Evolutionary conservation across 805 yeast species (phyloP).

Genomic region (Cyberlindnera maritima): DNA sequence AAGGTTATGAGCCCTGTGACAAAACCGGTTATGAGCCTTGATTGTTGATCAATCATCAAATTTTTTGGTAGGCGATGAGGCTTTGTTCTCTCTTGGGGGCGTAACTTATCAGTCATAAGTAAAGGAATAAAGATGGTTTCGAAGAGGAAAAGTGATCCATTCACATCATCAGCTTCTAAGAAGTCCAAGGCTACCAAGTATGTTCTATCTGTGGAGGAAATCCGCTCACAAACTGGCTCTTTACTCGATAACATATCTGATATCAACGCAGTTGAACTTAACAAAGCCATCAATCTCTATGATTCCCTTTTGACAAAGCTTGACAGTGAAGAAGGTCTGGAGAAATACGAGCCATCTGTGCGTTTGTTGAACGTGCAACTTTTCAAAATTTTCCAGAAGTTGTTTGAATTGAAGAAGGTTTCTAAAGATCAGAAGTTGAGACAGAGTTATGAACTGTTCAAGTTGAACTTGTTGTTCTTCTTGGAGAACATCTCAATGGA

Average conservation of each 20-base stretch:
- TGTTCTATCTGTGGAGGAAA: conserved; percentile 14
- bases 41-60: neutral
- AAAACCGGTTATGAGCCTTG: too few relatives aligned
- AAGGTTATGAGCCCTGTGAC: too few relatives aligned
- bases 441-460: conserved; percentile 54
- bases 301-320: conserved; percentile 22
- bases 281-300: conserved; percentile 15
- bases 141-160: conserved; percentile 2
- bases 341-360: conserved; percentile 17
- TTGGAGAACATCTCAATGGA: conserved; percentile 39
- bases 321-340: conserved; percentile 19
- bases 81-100: neutral
- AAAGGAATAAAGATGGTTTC: neutral
- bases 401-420: conserved; percentile 17
- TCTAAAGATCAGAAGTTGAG: conserved; percentile 60
- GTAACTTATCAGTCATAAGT: neutral
- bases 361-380: conserved; percentile 23
- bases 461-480: conserved; percentile 40
- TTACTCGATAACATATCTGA: conserved; percentile 10
- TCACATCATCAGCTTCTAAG: neutral
- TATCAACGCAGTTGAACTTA: conserved; percentile 10
- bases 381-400: conserved; percentile 24
- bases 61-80: neutral
- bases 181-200: conserved; percentile 1
- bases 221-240: conserved; percentile 10